A percentile compares a stretch with the other conserved stretches of the same genome.
phyloP scores from a whole-genome alignment of 2,329 filamentous ascomycete species.

The Monosporascus sp. region DNA sequence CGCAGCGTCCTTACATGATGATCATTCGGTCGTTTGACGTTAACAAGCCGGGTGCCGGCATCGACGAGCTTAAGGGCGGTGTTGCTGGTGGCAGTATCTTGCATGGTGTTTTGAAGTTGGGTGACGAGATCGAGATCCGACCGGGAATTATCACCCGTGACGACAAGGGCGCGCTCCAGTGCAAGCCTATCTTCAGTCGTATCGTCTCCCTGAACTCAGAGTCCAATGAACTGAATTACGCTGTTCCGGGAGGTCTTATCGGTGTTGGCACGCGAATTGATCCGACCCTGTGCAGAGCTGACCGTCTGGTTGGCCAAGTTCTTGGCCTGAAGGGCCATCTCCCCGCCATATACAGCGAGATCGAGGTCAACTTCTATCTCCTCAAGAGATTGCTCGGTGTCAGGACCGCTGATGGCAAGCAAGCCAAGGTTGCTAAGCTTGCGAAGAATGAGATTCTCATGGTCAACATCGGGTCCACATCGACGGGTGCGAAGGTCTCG shows the following conservation, averaged over 20 bases:
- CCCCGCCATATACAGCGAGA: conserved; percentile 95
- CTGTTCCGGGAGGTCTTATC: conserved; percentile 93
- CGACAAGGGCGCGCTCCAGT: conserved; percentile 87
- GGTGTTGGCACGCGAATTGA: conserved; percentile 98
- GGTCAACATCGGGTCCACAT: conserved; percentile 98
- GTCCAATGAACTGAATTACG: conserved; percentile 97
- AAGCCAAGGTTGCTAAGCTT: conserved; percentile 97
- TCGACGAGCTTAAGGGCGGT: conserved; percentile 96
- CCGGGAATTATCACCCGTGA: conserved; percentile 98
- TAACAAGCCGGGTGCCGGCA: conserved; percentile 98
- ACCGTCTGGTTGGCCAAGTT: conserved; percentile 97
- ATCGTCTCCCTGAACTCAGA: conserved; percentile 95
- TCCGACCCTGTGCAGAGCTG: conserved; percentile 94
- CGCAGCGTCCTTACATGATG: conserved; percentile 93
- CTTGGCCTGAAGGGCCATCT: conserved; percentile 90
- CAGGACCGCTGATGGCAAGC: conserved; percentile 96
- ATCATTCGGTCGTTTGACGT: conserved; percentile 99
- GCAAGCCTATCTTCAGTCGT: conserved; percentile 93
- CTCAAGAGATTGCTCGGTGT: conserved; percentile 92
- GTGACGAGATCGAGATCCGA: conserved; percentile 96
- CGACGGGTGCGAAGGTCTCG: conserved; percentile 93
- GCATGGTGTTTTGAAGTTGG: conserved; percentile 92
- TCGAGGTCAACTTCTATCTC: conserved; percentile 99
- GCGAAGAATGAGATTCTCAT: conserved; percentile 98
- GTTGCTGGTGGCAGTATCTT: conserved; percentile 96